These are phyloP conservation scores for Purpureocillium takamizusanense DNA, from an alignment of 2,329 filamentous ascomycete genomes.

Conservation along the genomic window DNA sequence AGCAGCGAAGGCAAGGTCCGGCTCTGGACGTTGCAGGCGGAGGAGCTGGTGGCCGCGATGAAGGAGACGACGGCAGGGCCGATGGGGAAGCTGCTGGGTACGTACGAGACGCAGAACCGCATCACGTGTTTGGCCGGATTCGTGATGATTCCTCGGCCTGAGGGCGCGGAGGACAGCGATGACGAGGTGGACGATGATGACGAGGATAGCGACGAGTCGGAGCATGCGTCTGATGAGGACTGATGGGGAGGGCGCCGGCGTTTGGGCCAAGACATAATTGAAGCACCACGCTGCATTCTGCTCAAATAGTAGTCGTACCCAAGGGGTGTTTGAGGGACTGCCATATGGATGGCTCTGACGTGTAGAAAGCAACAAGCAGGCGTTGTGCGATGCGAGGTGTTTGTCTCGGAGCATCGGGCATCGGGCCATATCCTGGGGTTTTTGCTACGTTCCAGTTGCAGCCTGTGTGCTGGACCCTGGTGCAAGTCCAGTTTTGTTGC, in stretches of 20 bases:
- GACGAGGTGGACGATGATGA: slow-evolving; percentile 36
- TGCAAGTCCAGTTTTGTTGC: no score
- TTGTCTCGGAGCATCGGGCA: no score
- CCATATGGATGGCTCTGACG: no score
- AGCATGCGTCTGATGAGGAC: slow-evolving; percentile 16
- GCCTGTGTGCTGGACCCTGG: no score
- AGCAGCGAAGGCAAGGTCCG: slow-evolving; percentile 83
- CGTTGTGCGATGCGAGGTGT: no score
- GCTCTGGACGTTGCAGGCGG: slow-evolving; percentile 56
- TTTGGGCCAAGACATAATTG: not conserved
- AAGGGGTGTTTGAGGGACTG: no score
- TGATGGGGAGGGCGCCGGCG: not conserved
- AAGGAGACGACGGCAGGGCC: slow-evolving; percentile 15
- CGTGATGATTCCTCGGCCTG: slow-evolving; percentile 65
- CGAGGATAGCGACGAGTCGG: slow-evolving; percentile 28
- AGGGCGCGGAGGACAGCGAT: slow-evolving; percentile 51
- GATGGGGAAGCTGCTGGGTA: slow-evolving; percentile 61
- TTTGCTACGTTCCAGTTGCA: no score
- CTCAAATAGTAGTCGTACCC: no score
- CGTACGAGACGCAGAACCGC: slow-evolving; percentile 76
- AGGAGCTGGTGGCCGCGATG: slow-evolving; percentile 26
- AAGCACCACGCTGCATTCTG: no score
- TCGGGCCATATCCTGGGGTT: no score
- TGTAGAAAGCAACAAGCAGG: no score
- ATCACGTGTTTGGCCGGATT: slow-evolving; percentile 86